Evolutionary conservation across 2,329 filamentous ascomycete genomes (phyloP).

Genomic region (Trichoderma guizhouense): DNA sequence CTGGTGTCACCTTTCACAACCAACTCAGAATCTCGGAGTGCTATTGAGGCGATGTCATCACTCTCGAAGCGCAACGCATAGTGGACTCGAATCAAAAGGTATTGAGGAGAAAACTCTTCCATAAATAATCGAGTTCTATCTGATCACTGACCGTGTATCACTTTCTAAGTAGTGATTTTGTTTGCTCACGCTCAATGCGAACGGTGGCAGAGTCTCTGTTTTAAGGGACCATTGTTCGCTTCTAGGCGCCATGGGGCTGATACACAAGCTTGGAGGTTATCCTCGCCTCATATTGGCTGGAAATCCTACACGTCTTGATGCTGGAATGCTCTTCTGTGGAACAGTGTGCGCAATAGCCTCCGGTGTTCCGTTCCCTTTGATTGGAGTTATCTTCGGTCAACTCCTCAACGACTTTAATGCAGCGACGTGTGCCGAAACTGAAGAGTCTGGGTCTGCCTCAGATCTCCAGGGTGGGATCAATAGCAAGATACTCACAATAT

Average conservation of each 20-base stretch:
- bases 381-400: conserved; percentile 54
- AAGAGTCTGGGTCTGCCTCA: conserved; percentile 21
- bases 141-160: neutral
- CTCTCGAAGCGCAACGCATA: neutral
- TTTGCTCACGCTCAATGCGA: neutral
- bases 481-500: conserved; percentile 51
- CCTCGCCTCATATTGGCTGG: neutral
- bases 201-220: neutral
- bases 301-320: conserved; percentile 22
- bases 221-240: neutral
- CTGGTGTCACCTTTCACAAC: neutral
- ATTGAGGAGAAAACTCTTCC: neutral
- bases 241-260: neutral
- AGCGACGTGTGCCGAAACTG: conserved; percentile 39
- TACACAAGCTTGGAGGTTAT: neutral
- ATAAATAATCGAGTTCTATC: neutral
- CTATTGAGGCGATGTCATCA: neutral
- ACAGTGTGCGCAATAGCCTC: conserved; percentile 19
- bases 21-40: neutral
- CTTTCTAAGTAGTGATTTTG: neutral
- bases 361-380: conserved; percentile 53
- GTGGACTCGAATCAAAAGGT: neutral
- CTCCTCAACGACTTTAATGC: conserved; percentile 52
- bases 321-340: conserved; percentile 19
- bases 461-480: conserved; percentile 36